Base-by-base conservation (phyloP, 2,329 filamentous ascomycete genomes). In the Ceratocystiopsis sp. region DNA sequence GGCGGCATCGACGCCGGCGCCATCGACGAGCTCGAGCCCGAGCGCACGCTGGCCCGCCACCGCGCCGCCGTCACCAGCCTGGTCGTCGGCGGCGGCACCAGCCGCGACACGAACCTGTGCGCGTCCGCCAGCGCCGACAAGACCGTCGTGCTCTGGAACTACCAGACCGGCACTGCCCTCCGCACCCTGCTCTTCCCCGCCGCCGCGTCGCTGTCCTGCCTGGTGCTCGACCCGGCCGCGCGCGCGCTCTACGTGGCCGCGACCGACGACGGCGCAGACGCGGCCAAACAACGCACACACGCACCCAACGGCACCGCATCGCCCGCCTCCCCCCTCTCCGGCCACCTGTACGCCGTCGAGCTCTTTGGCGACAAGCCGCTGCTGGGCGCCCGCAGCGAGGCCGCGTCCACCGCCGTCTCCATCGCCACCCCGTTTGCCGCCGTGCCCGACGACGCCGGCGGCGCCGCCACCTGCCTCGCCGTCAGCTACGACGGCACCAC, bases 111-210 rank as follows among this genome's bases (percentile, higher is more conserved):
- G 46, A 89, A 84, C 58, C 77, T 96, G 47, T 87, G 82, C 46
- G 71, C 95, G 17, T 93, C 89, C 3, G 75, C 79, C 8, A 84
- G 84, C 50, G 78, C 75, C 52, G 91, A 96, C 62, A 87, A 84
- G 61, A 91, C 84, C 9, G 84, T 84, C 52, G 79, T 94, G 53
- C 69, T 93, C 47, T 98, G 91, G 91, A 87, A 96, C 61, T 93
- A 93, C 57, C 75, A 78, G 48, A 83, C 76, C 1, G 84, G 84
- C 35, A 73, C 75, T 47, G 67, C 80, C 12, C 64, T 96, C 45
- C 76, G 87, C 37, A 96, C 86, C 4, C 76, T 93, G 50, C 69
- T 96, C 36, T 75, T 96, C 45, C 75, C 83, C 2, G 68, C 71
- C n/a, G 65, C 71, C 25, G 25, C 25, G 25, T 29, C 25, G 16